Percentiles rank a stretch among this genome's conserved stretches.
These are phyloP conservation scores for Diaporthe citriasiana DNA, from an alignment of 2,329 filamentous ascomycete species.

Conservation along the genomic window DNA sequence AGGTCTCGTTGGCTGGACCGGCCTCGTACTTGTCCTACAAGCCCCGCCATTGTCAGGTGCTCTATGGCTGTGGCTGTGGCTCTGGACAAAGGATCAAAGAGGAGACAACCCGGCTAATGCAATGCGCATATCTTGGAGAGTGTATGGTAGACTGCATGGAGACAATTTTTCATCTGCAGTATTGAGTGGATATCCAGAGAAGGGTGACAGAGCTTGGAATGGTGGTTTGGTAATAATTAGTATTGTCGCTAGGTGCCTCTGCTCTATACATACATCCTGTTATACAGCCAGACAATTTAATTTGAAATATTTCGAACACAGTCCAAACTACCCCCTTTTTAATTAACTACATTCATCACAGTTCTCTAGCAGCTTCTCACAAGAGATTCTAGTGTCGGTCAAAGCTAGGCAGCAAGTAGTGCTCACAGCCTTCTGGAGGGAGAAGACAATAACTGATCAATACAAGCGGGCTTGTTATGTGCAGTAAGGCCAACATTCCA, in stretches of 20 bases:
- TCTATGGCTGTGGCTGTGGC: too few relatives aligned
- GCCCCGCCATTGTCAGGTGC: not conserved
- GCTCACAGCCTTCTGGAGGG: too few relatives aligned
- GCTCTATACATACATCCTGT: not conserved
- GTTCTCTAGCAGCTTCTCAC: too few relatives aligned
- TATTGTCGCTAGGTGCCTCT: not conserved
- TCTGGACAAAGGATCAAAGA: not conserved
- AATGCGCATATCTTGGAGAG: not conserved
- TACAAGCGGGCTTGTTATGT: too few relatives aligned
- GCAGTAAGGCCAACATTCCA: too few relatives aligned
- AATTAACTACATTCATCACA: too few relatives aligned
- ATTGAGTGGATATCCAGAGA: not conserved
- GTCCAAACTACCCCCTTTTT: too few relatives aligned
- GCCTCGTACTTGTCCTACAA: not conserved
- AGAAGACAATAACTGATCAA: too few relatives aligned
- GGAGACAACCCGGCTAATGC: not conserved
- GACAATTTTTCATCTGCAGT: not conserved
- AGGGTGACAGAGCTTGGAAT: not conserved
- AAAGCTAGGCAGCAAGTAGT: too few relatives aligned
- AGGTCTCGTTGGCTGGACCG: not conserved
- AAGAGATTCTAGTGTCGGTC: too few relatives aligned
- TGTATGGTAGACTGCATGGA: not conserved
- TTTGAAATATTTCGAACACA: too few relatives aligned
- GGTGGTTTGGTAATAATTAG: not conserved
- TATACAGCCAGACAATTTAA: not conserved